phyloP scores from a whole-genome alignment of 2,329 filamentous ascomycete genomes.

The Calonectria montana region DNA sequence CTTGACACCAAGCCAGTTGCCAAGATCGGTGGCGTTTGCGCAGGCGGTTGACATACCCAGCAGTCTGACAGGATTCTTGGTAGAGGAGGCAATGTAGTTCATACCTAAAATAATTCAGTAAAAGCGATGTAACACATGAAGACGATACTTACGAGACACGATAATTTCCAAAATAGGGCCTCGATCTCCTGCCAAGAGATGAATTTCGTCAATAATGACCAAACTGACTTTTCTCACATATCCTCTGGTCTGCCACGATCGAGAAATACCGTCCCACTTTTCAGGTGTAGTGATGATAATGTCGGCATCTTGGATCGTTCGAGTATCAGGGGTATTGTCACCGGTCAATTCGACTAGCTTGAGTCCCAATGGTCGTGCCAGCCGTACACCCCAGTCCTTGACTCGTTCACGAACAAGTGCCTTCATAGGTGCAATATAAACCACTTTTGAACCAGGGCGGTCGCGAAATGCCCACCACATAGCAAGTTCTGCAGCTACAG shows the following conservation, averaged over 20 bases:
- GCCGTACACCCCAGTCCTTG: constrained; percentile 88
- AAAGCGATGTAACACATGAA: background rate
- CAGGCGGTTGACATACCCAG: constrained; percentile 99
- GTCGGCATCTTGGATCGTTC: constrained; percentile 94
- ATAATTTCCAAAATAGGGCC: constrained; percentile 99
- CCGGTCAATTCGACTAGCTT: constrained; percentile 94
- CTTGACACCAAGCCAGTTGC: constrained; percentile 97
- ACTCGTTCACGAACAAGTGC: constrained; percentile 96
- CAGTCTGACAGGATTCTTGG: constrained; percentile 86
- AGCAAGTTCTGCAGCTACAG: constrained; percentile 92
- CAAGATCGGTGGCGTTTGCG: constrained; percentile 93
- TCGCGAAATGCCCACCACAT: constrained; percentile 99
- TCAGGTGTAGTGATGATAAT: constrained; percentile 99
- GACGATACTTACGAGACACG: constrained; percentile 67
- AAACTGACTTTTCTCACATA: constrained; percentile 95
- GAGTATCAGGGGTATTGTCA: constrained; percentile 97
- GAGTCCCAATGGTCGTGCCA: constrained; percentile 85
- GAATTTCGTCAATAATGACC: constrained; percentile 98
- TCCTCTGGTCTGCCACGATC: constrained; percentile 97
- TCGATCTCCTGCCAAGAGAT: constrained; percentile 94
- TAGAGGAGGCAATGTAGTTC: constrained; percentile 98
- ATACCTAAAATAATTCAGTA: constrained; percentile 70
- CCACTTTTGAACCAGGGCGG: constrained; percentile 93
- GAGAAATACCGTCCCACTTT: constrained; percentile 99
- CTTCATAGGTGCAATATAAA: constrained; percentile 99